These are phyloP conservation scores for Casuarina cunninghamiana DNA, from an alignment of 306 rosid genomes.

Conservation along the genomic window DNA sequence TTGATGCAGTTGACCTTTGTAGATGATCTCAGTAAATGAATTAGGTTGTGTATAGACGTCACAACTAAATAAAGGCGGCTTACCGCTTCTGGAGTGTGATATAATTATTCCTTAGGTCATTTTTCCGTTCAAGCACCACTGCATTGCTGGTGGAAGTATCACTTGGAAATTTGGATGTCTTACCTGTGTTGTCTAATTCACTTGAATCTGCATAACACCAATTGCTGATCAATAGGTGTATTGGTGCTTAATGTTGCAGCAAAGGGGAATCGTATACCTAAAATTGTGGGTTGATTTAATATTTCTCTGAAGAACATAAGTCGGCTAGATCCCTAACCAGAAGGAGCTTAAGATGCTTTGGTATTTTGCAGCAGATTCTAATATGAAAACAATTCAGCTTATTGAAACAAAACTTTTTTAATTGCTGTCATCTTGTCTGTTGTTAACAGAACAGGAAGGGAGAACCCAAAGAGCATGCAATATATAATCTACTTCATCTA, in stretches of 20 bases:
- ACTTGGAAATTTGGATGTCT: background rate
- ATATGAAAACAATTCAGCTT: background rate
- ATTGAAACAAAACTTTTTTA: background rate
- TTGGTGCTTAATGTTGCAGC: background rate
- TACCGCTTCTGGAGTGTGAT: background rate
- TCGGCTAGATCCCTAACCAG: background rate
- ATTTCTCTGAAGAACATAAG: background rate
- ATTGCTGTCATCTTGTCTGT: background rate
- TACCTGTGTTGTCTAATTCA: background rate
- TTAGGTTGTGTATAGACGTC: background rate
- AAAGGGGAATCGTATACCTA: background rate
- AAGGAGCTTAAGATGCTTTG: background rate
- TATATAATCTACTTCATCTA: background rate
- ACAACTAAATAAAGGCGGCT: background rate
- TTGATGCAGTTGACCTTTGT: slow-evolving; percentile 1
- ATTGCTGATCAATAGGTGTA: background rate
- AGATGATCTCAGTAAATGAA: slow-evolving; percentile 1
- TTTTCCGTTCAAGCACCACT: background rate
- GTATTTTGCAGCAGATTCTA: background rate
- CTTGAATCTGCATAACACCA: background rate
- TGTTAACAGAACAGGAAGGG: background rate
- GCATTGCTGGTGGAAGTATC: background rate
- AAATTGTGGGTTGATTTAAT: background rate
- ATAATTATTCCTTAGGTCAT: background rate
- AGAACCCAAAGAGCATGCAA: background rate